phyloP scores from a whole-genome alignment of 805 yeast species.

The Scheffersomyces coipomensis region DNA sequence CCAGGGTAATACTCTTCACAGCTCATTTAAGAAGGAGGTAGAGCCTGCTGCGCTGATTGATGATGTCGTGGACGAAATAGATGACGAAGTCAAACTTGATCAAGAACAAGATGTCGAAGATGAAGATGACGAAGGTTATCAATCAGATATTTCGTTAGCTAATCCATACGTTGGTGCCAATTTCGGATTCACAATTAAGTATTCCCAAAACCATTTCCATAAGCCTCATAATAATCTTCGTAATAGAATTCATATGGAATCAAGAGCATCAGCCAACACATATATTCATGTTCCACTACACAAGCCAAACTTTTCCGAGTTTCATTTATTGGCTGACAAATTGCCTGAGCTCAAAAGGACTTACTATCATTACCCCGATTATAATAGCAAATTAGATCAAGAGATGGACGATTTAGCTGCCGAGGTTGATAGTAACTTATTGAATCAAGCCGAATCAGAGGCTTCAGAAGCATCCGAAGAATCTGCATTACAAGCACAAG shows the following conservation, averaged over 20 bases:
- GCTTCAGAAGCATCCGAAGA: too few relatives aligned
- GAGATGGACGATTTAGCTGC: conserved; percentile 11
- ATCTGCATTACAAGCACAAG: not conserved
- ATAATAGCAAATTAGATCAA: conserved; percentile 10
- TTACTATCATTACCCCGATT: conserved; percentile 30
- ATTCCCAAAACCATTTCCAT: conserved; percentile 27
- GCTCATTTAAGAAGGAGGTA: too few relatives aligned
- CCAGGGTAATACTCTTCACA: conserved; percentile 13
- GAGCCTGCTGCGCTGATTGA: too few relatives aligned
- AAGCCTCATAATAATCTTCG: not conserved
- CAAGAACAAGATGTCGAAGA: conserved; percentile 9
- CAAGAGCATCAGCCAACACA: conserved; percentile 1
- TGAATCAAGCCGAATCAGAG: not conserved
- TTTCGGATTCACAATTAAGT: conserved; percentile 47
- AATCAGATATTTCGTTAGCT: conserved; percentile 51
- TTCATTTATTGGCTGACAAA: conserved; percentile 32
- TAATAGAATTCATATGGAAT: not conserved
- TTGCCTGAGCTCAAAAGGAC: conserved; percentile 27
- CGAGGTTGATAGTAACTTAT: conserved; percentile 9
- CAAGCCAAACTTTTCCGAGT: conserved; percentile 36
- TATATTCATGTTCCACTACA: conserved; percentile 47
- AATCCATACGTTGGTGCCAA: conserved; percentile 51
- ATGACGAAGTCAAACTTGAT: conserved; percentile 9
- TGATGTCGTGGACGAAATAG: conserved; percentile 12
- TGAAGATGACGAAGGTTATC: conserved; percentile 32